Evolutionary conservation across 2,329 filamentous ascomycete species (phyloP).

Genomic region (Aspergillus sojae): DNA sequence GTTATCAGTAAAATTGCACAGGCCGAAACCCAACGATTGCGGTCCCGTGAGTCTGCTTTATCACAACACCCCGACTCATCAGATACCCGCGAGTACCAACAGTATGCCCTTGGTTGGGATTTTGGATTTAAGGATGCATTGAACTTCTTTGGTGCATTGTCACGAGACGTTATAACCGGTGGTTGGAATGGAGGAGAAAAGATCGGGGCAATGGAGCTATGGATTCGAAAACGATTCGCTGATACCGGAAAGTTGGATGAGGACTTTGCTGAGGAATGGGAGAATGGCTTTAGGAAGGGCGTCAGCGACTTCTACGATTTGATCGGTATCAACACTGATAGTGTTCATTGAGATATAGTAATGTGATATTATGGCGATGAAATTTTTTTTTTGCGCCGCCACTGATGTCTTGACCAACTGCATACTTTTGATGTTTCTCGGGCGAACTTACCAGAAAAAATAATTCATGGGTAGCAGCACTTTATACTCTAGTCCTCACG

Average conservation of each 20-base stretch:
- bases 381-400: not conserved
- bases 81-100: slow-evolving; percentile 50
- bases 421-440: not conserved
- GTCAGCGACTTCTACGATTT: slow-evolving; percentile 34
- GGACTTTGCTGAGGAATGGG: slow-evolving; percentile 34
- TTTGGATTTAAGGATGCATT: slow-evolving; percentile 59
- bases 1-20: slow-evolving; percentile 39
- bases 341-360: not conserved
- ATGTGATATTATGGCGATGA: too few relatives aligned
- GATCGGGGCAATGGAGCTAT: slow-evolving; percentile 62
- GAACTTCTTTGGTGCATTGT: slow-evolving; percentile 52
- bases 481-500: not conserved
- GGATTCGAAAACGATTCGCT: slow-evolving; percentile 57
- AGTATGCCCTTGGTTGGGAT: slow-evolving; percentile 59
- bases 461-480: not conserved
- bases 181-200: slow-evolving; percentile 45
- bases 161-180: slow-evolving; percentile 34
- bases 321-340: slow-evolving; percentile 11
- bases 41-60: slow-evolving; percentile 3
- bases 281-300: slow-evolving; percentile 43
- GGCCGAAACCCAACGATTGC: slow-evolving; percentile 35
- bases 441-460: not conserved
- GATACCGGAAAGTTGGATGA: slow-evolving; percentile 53
- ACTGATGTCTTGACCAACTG: not conserved
- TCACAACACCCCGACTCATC: slow-evolving; percentile 7